A percentile compares a stretch with the other conserved stretches of the same genome.
phyloP scores from a whole-genome alignment of 2,329 filamentous ascomycete species.

The Fusarium hainanense region DNA sequence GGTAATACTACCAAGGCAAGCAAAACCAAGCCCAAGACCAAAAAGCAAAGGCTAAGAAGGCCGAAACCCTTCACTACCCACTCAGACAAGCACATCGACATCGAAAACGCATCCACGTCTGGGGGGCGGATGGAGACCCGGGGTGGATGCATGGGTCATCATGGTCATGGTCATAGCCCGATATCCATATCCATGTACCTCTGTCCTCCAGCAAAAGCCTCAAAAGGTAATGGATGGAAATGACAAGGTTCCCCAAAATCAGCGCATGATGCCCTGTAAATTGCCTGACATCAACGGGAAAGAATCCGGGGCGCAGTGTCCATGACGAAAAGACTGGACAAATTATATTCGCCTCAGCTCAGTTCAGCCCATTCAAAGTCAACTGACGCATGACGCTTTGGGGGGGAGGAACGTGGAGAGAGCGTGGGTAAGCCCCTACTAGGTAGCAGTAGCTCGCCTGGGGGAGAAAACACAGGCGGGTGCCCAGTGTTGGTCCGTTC shows the following conservation, averaged over 20 bases:
- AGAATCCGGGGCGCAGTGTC: constrained; percentile 26
- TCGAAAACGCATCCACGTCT: constrained; percentile 41
- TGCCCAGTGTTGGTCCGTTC: constrained; percentile 7
- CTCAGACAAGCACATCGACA: constrained; percentile 31
- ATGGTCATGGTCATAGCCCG: neutral
- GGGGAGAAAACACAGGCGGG: constrained; percentile 37
- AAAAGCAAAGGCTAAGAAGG: constrained; percentile 11
- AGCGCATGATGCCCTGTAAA: constrained; percentile 39
- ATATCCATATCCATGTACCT: neutral
- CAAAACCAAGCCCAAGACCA: neutral
- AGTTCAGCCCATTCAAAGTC: constrained; percentile 3
- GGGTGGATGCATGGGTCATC: constrained; percentile 34
- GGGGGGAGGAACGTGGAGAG: constrained; percentile 28
- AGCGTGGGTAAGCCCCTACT: constrained; percentile 11
- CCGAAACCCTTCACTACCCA: constrained; percentile 25
- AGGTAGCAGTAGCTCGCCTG: neutral
- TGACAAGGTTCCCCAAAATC: constrained; percentile 33
- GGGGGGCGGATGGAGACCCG: constrained; percentile 42
- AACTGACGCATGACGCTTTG: constrained; percentile 17
- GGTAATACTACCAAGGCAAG: constrained; percentile 10
- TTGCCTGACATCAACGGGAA: constrained; percentile 39
- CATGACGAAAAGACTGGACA: constrained; percentile 27
- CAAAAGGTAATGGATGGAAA: neutral
- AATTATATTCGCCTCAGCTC: constrained; percentile 31
- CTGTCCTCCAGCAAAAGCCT: neutral